Evolutionary conservation across 2,329 filamentous ascomycete genomes (phyloP).

Genomic region (Exophiala xenobiotica): DNA sequence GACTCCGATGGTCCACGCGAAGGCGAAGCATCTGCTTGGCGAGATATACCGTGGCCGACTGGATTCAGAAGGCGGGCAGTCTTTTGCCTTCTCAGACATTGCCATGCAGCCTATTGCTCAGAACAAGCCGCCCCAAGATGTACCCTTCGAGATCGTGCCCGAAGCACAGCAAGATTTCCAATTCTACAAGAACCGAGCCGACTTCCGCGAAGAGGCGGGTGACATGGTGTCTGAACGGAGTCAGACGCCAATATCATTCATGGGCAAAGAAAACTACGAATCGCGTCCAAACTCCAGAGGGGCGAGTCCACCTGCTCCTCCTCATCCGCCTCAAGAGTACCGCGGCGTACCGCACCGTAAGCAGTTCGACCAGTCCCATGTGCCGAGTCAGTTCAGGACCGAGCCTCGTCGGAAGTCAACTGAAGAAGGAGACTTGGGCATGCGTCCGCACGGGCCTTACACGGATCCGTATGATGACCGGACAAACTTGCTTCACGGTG

Average conservation of each 20-base stretch:
- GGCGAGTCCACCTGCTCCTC: conserved; percentile 36
- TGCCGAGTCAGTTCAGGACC: conserved; percentile 14
- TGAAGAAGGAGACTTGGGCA: conserved; percentile 12
- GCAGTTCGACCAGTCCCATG: conserved; percentile 19
- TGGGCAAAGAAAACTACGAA: conserved; percentile 44
- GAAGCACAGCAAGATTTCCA: conserved; percentile 85
- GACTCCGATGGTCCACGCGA: conserved; percentile 93
- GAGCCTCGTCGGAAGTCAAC: conserved; percentile 1
- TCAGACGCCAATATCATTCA: conserved; percentile 17
- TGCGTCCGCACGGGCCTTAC: conserved; percentile 17
- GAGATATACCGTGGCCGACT: conserved; percentile 81
- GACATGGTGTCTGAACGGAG: conserved; percentile 46
- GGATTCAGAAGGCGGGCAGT: conserved; percentile 61
- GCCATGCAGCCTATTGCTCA: conserved; percentile 63
- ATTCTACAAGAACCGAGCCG: conserved; percentile 84
- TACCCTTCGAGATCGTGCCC: conserved; percentile 86
- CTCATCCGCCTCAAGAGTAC: conserved; percentile 30
- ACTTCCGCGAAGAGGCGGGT: conserved; percentile 85
- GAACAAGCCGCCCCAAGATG: conserved; percentile 42
- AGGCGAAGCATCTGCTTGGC: conserved; percentile 81
- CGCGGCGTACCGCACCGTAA: conserved; percentile 12
- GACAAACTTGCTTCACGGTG: conserved; percentile 21
- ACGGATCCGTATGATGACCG: conserved; percentile 24
- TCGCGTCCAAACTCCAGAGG: conserved; percentile 33
- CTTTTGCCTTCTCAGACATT: conserved; percentile 67